Percentiles rank a stretch among this genome's conserved stretches.
Evolutionary conservation across 1,139 yeast species (phyloP).

Genomic region (Nakaseomyces delphensis): DNA sequence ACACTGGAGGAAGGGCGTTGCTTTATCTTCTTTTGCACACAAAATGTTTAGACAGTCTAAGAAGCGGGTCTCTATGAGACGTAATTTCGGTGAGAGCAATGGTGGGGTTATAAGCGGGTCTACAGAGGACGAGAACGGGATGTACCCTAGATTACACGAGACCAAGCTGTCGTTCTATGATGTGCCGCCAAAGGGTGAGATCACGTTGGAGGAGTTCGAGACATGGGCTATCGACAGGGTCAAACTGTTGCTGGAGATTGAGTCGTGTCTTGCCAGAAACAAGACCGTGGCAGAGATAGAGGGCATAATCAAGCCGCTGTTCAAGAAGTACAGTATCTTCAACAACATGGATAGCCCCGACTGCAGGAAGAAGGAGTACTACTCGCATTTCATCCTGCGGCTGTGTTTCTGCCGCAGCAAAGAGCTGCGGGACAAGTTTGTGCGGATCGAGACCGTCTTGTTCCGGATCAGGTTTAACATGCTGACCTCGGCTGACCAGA

Average conservation of each 20-base stretch:
- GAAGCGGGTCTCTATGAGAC: conserved; percentile 67
- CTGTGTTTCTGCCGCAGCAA: conserved; percentile 87
- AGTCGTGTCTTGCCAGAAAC: conserved; percentile 60
- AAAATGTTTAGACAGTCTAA: conserved; percentile 67
- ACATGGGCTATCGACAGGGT: conserved; percentile 91
- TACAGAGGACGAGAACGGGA: conserved; percentile 24
- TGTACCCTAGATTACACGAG: conserved; percentile 28
- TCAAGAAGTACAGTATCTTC: conserved; percentile 61
- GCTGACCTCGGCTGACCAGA: conserved; percentile 63
- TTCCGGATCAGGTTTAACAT: conserved; percentile 64
- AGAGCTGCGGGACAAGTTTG: conserved; percentile 71
- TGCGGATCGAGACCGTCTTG: conserved; percentile 63
- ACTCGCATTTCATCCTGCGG: conserved; percentile 79
- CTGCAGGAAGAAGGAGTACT: conserved; percentile 72
- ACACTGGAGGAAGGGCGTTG: no score
- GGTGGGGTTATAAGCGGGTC: conserved; percentile 14
- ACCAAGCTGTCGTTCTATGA: conserved; percentile 45
- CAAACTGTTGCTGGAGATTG: conserved; percentile 75
- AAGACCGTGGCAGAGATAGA: conserved; percentile 60
- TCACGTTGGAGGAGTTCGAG: conserved; percentile 87
- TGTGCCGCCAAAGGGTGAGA: conserved; percentile 70
- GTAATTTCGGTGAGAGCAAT: conserved; percentile 44
- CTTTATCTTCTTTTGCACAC: no score
- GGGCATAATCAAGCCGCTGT: conserved; percentile 51
- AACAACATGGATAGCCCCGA: conserved; percentile 21